Base-by-base conservation (phyloP, 495 filamentous ascomycete species). In the Zalerion maritima region DNA sequence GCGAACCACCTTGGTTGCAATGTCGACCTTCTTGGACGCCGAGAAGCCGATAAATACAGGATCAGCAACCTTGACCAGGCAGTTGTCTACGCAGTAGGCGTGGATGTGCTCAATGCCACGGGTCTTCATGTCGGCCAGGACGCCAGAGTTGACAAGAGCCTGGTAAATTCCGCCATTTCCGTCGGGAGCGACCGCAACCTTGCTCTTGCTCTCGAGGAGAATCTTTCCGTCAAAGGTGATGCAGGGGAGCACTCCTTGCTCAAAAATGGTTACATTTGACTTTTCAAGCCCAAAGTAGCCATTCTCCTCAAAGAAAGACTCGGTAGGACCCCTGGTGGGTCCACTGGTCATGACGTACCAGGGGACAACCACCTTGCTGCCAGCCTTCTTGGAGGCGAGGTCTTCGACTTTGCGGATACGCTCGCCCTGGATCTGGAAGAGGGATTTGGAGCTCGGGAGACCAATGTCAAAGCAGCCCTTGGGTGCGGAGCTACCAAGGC, bases 301-400 rank as follows among this genome's bases (percentile, higher is more conserved):
- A 57, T 94, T 62, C 49, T 91, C 60, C 54, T 79, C 60, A 54
- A 99, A 99, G 63, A 85, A 99, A 31, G 77, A 67, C 66, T 93
- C 81, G 5, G 89, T 99, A 6, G 85, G 80, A 31, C 72, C 71
- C 40, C 86, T 70, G 8, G 89, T 99, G n/a, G 89, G 91, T 6
- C 89, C 89, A 42, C 83, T 92, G 36, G 89, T 99, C 89, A 99
- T 99, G 46, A 99, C 78, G 59, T 96, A 99, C 89, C 89, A 99
- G 5, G 89, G 91, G 18, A 99, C 75, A 5, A 76, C 68, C 18
- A 80, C 77, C 34, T 69, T 64, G 40, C 60, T 47, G 17, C 34
- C 46, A 28, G 74, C 65, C 35, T 69, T 62, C 61, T 80, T 75
- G 31, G 69, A 59, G n/a, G 85, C 85, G 32, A 96, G 57, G 31